A percentile compares a stretch with the other conserved stretches of the same genome.
These are phyloP conservation scores for Neltuma alba DNA, from an alignment of 306 rosid species.

Conservation along the genomic window DNA sequence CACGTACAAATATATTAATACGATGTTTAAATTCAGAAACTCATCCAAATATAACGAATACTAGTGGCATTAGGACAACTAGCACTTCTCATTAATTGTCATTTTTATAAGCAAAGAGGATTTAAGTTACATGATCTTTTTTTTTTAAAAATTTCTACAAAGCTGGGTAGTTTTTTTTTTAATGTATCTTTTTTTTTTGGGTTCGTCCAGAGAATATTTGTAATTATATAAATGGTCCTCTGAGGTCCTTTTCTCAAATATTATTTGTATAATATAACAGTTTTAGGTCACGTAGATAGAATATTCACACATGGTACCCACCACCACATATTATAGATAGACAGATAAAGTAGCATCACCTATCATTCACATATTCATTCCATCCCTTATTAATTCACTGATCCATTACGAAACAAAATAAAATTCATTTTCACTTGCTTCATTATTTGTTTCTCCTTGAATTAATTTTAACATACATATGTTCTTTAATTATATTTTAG, in stretches of 20 bases:
- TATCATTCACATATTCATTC: conserved; percentile 22
- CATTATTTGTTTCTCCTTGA: background rate
- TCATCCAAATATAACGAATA: too few species aligned
- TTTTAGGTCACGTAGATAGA: background rate
- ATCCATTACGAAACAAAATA: background rate
- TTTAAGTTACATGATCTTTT: background rate
- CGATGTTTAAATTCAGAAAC: too few species aligned
- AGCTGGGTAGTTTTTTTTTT: background rate
- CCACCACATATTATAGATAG: conserved; percentile 29
- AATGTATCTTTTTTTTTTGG: background rate
- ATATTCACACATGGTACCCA: conserved; percentile 46
- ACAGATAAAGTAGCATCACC: conserved; percentile 29
- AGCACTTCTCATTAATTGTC: too few species aligned
- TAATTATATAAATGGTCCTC: background rate
- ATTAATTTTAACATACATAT: background rate
- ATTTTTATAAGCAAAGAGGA: background rate
- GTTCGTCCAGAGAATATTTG: background rate
- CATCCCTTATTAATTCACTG: background rate
- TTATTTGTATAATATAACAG: background rate
- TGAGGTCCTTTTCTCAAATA: background rate
- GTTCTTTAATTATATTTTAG: background rate
- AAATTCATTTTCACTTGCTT: background rate
- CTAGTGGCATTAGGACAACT: too few species aligned
- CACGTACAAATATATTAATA: too few species aligned
- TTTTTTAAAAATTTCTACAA: background rate